Conservation (phyloP, 495 filamentous ascomycete species). For the Penicilliopsis zonata region DNA sequence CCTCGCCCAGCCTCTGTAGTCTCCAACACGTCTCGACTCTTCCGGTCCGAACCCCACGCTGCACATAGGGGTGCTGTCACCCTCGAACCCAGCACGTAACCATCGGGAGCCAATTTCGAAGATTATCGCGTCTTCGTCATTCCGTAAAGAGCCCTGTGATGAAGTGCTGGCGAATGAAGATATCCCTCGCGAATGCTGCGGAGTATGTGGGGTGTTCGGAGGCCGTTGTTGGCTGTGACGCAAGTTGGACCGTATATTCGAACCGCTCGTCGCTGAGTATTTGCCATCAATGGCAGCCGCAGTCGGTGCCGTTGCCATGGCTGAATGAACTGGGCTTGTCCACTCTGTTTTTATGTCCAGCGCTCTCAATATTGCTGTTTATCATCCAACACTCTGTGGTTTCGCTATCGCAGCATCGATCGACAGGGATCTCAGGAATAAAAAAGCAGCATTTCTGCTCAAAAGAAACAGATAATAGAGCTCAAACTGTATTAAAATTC, state of each 20-base stretch:
- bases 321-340: too few relatives aligned
- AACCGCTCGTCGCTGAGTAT: constrained; percentile 5
- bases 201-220: constrained; percentile 19
- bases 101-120: constrained; percentile 73
- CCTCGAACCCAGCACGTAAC: constrained; percentile 75
- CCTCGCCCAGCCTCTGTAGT: constrained; percentile 60
- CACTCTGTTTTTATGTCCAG: background rate
- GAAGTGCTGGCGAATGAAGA: constrained; percentile 49
- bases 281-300: constrained; percentile 6
- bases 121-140: constrained; percentile 73
- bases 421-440: too few relatives aligned
- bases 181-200: constrained; percentile 23
- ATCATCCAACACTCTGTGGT: too few relatives aligned
- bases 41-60: constrained; percentile 58
- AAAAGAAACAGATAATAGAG: background rate
- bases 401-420: too few relatives aligned
- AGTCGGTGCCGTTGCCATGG: constrained; percentile 10
- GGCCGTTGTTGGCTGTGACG: constrained; percentile 16
- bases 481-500: background rate
- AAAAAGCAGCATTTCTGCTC: background rate
- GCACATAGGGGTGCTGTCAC: constrained; percentile 64
- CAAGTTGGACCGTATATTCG: constrained; percentile 10
- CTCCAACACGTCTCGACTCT: constrained; percentile 66
- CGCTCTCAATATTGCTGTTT: too few relatives aligned
- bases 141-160: constrained; percentile 59